These are phyloP conservation scores for Paecilomyces fulvus DNA, from an alignment of 2,329 filamentous ascomycete species.

Conservation along the genomic window DNA sequence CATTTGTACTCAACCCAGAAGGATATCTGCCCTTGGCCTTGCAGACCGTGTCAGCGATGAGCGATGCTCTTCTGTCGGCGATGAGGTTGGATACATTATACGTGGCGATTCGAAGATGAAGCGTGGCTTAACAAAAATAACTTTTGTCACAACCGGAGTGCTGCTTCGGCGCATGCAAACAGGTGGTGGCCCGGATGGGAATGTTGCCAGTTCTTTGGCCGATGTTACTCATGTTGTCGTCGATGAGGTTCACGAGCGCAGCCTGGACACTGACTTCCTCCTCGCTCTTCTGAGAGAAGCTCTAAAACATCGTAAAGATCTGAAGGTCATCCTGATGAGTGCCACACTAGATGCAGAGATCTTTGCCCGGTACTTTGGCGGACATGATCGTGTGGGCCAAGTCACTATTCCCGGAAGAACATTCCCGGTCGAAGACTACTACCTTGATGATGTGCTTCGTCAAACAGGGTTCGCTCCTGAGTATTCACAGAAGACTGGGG, in stretches of 20 bases:
- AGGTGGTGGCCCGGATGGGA: slow-evolving; percentile 68
- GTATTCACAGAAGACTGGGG: slow-evolving; percentile 19
- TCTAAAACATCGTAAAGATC: slow-evolving; percentile 61
- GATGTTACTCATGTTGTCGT: slow-evolving; percentile 93
- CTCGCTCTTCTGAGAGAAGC: slow-evolving; percentile 81
- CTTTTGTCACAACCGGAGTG: slow-evolving; percentile 93
- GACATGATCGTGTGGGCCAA: slow-evolving; percentile 61
- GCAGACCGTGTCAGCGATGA: slow-evolving; percentile 94
- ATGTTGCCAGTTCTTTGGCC: slow-evolving; percentile 71
- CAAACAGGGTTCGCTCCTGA: slow-evolving; percentile 62
- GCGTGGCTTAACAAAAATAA: slow-evolving; percentile 69
- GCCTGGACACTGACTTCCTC: slow-evolving; percentile 88
- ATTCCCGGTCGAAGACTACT: slow-evolving; percentile 81
- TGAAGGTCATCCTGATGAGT: slow-evolving; percentile 93
- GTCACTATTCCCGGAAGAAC: slow-evolving; percentile 86
- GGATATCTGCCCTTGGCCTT: slow-evolving; percentile 88
- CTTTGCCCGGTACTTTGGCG: slow-evolving; percentile 76
- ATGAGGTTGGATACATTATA: slow-evolving; percentile 87
- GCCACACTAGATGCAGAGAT: slow-evolving; percentile 84
- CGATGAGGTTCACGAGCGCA: slow-evolving; percentile 93
- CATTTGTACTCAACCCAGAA: slow-evolving; percentile 87
- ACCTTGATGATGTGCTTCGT: slow-evolving; percentile 77
- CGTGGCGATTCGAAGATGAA: slow-evolving; percentile 77
- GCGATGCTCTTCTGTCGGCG: slow-evolving; percentile 69
- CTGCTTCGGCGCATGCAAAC: slow-evolving; percentile 84